These are phyloP conservation scores for Alopecurus myosuroides DNA, from an alignment of 176 grass and related monocot species.

Conservation along the genomic window DNA sequence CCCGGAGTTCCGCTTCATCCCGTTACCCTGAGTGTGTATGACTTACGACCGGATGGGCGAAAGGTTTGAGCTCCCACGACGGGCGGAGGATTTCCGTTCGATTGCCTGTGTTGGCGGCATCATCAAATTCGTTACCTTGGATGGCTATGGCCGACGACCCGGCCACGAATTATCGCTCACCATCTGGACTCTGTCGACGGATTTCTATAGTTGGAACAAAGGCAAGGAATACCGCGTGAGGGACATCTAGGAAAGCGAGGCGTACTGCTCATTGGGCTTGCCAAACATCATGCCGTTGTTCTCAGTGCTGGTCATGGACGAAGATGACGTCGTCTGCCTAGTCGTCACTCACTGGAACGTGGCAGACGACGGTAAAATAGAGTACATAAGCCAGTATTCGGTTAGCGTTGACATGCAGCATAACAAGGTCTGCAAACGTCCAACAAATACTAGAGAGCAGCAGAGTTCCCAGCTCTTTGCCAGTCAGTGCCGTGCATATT, in stretches of 20 bases:
- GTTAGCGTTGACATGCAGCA: neutral
- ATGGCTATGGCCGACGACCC: neutral
- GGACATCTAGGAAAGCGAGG: neutral
- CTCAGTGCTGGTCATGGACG: neutral
- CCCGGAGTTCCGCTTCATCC: neutral
- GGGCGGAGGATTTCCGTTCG: neutral
- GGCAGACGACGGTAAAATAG: neutral
- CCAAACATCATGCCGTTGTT: too few relatives aligned
- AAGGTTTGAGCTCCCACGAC: too few relatives aligned
- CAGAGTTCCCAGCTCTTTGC: neutral
- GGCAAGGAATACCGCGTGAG: neutral
- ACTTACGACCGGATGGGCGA: neutral
- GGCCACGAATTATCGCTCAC: neutral
- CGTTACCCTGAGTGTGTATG: neutral
- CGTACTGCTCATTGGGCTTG: neutral
- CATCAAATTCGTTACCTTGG: conserved; percentile 15
- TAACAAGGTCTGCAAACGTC: neutral
- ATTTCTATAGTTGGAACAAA: neutral
- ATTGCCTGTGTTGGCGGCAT: neutral
- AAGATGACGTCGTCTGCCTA: neutral
- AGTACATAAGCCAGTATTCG: neutral
- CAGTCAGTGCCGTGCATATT: neutral
- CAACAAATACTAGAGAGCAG: neutral
- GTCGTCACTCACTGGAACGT: neutral
- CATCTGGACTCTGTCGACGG: neutral